phyloP scores from a whole-genome alignment of 2,329 filamentous ascomycete species.

The Xylariales sp. region DNA sequence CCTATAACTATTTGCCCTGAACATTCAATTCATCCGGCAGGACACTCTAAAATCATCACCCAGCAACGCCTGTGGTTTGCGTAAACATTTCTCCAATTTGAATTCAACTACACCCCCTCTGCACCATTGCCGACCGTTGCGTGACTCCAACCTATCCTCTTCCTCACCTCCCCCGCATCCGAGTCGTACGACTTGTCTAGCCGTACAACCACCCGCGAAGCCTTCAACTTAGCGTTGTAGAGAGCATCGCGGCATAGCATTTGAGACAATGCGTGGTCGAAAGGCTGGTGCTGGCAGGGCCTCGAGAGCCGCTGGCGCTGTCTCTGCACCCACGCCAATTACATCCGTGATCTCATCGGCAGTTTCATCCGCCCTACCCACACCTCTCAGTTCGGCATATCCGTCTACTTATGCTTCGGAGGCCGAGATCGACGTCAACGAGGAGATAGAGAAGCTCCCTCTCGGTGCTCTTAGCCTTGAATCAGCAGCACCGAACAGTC shows the following conservation, averaged over 20 bases:
- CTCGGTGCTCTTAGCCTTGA: slow-evolving; percentile 60
- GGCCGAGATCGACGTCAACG: slow-evolving; percentile 53
- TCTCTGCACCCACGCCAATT: slow-evolving; percentile 46
- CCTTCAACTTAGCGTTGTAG: background rate
- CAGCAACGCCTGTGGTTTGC: slow-evolving; percentile 20
- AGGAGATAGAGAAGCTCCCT: slow-evolving; percentile 55
- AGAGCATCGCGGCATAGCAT: slow-evolving; percentile 4
- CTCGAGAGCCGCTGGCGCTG: slow-evolving; percentile 48
- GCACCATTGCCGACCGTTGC: slow-evolving; percentile 34
- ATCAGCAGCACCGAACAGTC: slow-evolving; percentile 44
- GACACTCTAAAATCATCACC: slow-evolving; percentile 20
- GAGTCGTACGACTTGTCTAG: slow-evolving; percentile 20
- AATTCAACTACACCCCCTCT: slow-evolving; percentile 33
- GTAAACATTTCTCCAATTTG: slow-evolving; percentile 21
- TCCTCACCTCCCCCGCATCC: slow-evolving; percentile 10
- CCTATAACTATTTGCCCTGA: slow-evolving; percentile 40
- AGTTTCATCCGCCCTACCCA: slow-evolving; percentile 50
- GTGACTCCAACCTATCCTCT: slow-evolving; percentile 30
- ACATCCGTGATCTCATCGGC: slow-evolving; percentile 27
- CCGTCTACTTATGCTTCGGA: slow-evolving; percentile 54
- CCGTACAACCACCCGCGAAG: slow-evolving; percentile 21
- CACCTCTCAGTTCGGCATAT: slow-evolving; percentile 53
- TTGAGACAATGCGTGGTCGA: slow-evolving; percentile 43
- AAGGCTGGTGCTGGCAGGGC: slow-evolving; percentile 47
- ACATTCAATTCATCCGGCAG: slow-evolving; percentile 24